Percentiles rank a stretch among this genome's conserved stretches.
phyloP scores from a whole-genome alignment of 2,329 filamentous ascomycete genomes.

The Aaosphaeria arxii region DNA sequence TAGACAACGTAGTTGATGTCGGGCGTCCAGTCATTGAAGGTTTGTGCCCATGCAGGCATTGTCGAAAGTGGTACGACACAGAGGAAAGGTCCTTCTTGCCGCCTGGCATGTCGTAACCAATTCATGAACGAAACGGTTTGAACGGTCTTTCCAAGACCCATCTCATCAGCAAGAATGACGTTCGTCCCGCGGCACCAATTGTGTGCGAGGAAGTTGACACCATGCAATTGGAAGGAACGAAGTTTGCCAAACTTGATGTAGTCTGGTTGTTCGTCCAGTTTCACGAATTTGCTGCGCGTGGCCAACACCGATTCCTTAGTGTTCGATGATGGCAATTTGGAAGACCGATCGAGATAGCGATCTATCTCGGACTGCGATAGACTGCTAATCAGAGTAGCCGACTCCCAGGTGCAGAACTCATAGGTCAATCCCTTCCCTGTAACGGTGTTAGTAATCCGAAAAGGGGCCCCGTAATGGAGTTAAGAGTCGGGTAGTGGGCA shows the following conservation, averaged over 20 bases:
- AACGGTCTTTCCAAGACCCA: constrained; percentile 97
- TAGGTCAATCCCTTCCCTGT: constrained; percentile 81
- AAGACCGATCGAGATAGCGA: constrained; percentile 79
- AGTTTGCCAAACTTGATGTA: constrained; percentile 85
- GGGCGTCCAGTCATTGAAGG: constrained; percentile 93
- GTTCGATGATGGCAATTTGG: constrained; percentile 77
- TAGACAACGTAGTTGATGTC: constrained; percentile 98
- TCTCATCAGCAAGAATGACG: constrained; percentile 96
- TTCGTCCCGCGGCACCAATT: constrained; percentile 95
- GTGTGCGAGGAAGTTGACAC: constrained; percentile 91
- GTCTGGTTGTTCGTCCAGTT: constrained; percentile 75
- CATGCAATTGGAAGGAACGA: constrained; percentile 88
- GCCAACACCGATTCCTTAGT: constrained; percentile 70
- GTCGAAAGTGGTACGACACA: constrained; percentile 97
- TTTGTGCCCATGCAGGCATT: constrained; percentile 97
- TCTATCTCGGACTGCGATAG: constrained; percentile 89
- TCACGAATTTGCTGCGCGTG: constrained; percentile 55
- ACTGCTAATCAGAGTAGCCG: constrained; percentile 68
- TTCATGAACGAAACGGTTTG: constrained; percentile 97
- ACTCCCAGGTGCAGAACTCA: constrained; percentile 93
- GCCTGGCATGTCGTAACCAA: constrained; percentile 87
- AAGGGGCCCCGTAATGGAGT: constrained; percentile 1
- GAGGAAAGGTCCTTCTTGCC: constrained; percentile 90
- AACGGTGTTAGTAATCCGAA: constrained; percentile 15
- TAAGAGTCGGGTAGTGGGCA: not conserved